Base-by-base conservation (phyloP, 2,329 filamentous ascomycete species). In the Cordyceps javanica region DNA sequence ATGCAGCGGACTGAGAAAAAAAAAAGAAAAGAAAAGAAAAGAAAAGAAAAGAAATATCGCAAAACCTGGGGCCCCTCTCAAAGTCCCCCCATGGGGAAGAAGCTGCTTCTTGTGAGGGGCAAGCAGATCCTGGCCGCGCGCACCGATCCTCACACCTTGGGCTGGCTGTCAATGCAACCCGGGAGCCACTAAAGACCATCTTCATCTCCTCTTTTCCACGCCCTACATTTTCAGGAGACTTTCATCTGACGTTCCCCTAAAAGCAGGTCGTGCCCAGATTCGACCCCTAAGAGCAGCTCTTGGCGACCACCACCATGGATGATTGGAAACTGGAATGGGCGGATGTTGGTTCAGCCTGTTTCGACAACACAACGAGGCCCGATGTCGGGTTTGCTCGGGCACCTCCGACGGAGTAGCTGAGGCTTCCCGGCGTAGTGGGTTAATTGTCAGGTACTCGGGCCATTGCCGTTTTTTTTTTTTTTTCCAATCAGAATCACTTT, bases 151-250 rank as follows among this genome's bases (percentile, higher is more conserved):
- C 49, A 14, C 51, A 2, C 42, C n/a, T n/a, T n/a, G n/a, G n/a
- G 10, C 25, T 9, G 32, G 11, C 38, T 19, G 23, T 41, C 36
- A 25, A 6, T 26, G 14, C 25, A 23, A n/a, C n/a, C 36, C n/a
- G n/a, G 25, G n/a, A 16, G n/a, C 38, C 52, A 26, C 39, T 16
- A 2, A 26, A 16, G 34, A 13, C 34, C n/a, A 30, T 32, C 2
- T 45, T 19, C 5, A 54, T 44, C 53, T 55, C 53, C 53, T 55
- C 53, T 55, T 55, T 55, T 55, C 53, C 53, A 41, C 53, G 42
- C 53, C 53, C 53, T 55, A 55, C 53, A 55, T 55, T 23, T 10
- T 16, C 51, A n/a, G 19, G 7, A 34, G 44, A 36, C 54, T n/a
- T n/a, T 49, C 28, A 34, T 48, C 14, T 19, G 19, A n/a, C 21